Evolutionary conservation across 2,329 filamentous ascomycete genomes (phyloP).

Genomic region (Colletotrichum tropicale): DNA sequence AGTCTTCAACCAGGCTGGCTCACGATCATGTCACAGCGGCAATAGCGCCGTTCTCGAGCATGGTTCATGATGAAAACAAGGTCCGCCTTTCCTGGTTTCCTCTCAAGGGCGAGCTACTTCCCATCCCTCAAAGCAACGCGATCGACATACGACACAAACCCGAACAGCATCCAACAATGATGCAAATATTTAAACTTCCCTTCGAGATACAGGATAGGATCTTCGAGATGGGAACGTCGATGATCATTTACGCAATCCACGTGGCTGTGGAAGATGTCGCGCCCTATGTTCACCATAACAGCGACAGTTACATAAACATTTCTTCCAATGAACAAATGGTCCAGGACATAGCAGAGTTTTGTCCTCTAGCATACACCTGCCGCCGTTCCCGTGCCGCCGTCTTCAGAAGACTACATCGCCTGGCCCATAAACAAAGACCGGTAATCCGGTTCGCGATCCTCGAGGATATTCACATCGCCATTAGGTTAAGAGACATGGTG

Average conservation of each 20-base stretch:
- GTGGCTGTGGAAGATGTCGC: neutral
- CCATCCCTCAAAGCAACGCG: neutral
- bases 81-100: no score
- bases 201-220: neutral
- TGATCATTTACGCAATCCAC: neutral
- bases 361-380: neutral
- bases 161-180: neutral
- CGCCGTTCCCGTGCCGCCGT: neutral
- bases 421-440: neutral
- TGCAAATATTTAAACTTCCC: neutral
- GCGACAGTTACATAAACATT: no score
- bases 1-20: accelerated
- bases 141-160: accelerated
- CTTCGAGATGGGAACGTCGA: neutral
- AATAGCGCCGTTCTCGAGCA: neutral
- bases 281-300: no score
- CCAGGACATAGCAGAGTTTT: neutral
- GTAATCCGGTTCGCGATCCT: neutral
- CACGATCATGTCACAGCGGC: neutral
- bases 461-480: neutral
- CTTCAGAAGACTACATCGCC: neutral
- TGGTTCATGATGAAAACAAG: neutral
- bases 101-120: neutral
- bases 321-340: neutral
- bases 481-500: neutral